Evolutionary conservation across 371 early-diverging fungal genomes (phyloP).

Genomic region (Umbelopsis sp.): DNA sequence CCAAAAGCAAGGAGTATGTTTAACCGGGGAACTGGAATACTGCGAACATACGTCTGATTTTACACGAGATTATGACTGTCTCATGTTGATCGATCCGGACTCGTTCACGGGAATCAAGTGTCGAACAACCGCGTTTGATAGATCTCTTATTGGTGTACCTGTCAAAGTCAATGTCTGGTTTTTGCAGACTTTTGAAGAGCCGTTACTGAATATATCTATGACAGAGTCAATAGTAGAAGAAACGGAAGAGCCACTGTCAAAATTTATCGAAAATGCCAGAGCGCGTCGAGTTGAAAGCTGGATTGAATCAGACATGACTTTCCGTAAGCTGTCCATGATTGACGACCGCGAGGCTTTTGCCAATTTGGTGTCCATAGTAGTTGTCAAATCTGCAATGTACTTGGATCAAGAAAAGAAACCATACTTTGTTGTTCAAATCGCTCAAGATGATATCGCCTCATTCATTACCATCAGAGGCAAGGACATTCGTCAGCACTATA

Average conservation of each 20-base stretch:
- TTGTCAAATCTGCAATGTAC: background rate
- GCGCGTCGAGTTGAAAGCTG: background rate
- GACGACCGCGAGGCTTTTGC: background rate
- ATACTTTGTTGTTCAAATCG: background rate
- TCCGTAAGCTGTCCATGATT: background rate
- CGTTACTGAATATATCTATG: background rate
- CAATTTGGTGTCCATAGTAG: background rate
- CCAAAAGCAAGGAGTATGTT: background rate
- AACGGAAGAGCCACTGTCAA: background rate
- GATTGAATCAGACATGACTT: background rate
- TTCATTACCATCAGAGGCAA: background rate
- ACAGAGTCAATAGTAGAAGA: background rate
- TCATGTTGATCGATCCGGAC: slow-evolving; percentile 3
- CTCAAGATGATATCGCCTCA: background rate
- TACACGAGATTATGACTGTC: slow-evolving; percentile 4
- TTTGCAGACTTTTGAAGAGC: background rate
- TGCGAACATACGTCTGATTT: background rate
- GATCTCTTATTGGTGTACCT: background rate
- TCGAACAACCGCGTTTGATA: background rate
- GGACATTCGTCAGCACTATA: background rate
- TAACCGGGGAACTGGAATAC: slow-evolving; percentile 8
- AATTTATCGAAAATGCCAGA: background rate
- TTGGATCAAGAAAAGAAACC: background rate
- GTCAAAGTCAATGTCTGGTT: background rate
- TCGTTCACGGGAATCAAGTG: slow-evolving; percentile 8